Evolutionary conservation across 257 asterid genomes (phyloP).

Genomic region (Rauvolfia tetraphylla): DNA sequence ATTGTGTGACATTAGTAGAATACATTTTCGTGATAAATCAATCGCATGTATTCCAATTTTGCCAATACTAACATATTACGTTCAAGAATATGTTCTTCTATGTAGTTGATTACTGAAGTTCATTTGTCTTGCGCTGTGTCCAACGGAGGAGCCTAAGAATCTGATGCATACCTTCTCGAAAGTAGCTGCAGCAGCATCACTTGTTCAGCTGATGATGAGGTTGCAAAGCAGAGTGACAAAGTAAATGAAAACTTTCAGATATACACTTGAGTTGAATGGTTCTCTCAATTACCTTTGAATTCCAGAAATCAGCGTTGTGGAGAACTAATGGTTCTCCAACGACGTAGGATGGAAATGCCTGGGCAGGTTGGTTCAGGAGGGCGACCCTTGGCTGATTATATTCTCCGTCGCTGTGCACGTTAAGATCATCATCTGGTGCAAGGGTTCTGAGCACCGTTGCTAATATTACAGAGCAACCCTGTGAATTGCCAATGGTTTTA

Average conservation of each 20-base stretch:
- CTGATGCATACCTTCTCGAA: too few species aligned
- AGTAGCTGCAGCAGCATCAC: neutral
- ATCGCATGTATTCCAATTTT: neutral
- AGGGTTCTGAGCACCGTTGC: conserved; percentile 43
- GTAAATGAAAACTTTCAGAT: neutral
- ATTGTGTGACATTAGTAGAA: neutral
- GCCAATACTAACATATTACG: neutral
- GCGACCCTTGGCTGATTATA: conserved; percentile 21
- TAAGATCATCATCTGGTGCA: conserved; percentile 9
- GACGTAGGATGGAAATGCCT: conserved; percentile 17
- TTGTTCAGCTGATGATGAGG: neutral
- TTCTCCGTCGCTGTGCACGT: conserved; percentile 12
- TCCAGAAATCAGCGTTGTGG: conserved; percentile 5
- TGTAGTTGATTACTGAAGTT: neutral
- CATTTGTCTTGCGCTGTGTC: neutral
- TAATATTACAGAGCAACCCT: conserved; percentile 47
- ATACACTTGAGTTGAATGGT: neutral
- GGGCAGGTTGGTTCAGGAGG: conserved; percentile 24
- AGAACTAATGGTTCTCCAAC: conserved; percentile 18
- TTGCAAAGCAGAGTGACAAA: neutral
- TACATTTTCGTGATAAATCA: neutral
- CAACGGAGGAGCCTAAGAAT: neutral
- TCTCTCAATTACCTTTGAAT: conserved; percentile 2
- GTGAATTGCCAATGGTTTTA: conserved; percentile 6
- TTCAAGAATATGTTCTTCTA: neutral